These are phyloP conservation scores for Alternaria sp. DNA, from an alignment of 2,329 filamentous ascomycete species.

Conservation along the genomic window DNA sequence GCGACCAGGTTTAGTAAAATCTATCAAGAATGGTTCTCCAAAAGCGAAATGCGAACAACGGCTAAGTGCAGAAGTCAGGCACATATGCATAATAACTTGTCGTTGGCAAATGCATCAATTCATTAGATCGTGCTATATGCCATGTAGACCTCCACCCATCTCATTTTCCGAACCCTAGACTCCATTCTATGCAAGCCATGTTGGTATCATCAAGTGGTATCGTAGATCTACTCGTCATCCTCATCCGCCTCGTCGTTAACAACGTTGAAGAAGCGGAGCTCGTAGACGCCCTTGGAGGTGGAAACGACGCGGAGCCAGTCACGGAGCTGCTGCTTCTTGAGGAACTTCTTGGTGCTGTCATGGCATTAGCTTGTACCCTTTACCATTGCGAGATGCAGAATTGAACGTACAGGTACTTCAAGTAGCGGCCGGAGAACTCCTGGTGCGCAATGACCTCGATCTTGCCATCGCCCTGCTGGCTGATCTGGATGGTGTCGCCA, in stretches of 20 bases:
- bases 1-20: not conserved
- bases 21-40: not conserved
- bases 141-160: slow-evolving; percentile 30
- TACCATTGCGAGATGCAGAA: not conserved
- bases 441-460: slow-evolving; percentile 97
- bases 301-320: slow-evolving; percentile 99
- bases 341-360: slow-evolving; percentile 97
- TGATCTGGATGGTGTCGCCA: slow-evolving; percentile 89
- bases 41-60: not conserved
- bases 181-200: slow-evolving; percentile 28
- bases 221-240: slow-evolving; percentile 86
- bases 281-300: slow-evolving; percentile 97
- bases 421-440: slow-evolving; percentile 97
- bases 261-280: slow-evolving; percentile 99
- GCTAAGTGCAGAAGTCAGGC: not conserved
- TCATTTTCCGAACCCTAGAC: slow-evolving; percentile 27
- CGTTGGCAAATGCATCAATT: slow-evolving; percentile 34
- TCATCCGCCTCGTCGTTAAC: slow-evolving; percentile 98
- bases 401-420: slow-evolving; percentile 95
- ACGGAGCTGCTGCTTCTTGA: slow-evolving; percentile 99
- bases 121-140: slow-evolving; percentile 44
- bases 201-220: slow-evolving; percentile 18
- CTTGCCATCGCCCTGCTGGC: slow-evolving; percentile 93
- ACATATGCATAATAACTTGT: not conserved
- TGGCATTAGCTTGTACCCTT: slow-evolving; percentile 13